A percentile compares a stretch with the other conserved stretches of the same genome.
Evolutionary conservation across 305 asterid species (phyloP).

Genomic region (Ilex paraguariensis): DNA sequence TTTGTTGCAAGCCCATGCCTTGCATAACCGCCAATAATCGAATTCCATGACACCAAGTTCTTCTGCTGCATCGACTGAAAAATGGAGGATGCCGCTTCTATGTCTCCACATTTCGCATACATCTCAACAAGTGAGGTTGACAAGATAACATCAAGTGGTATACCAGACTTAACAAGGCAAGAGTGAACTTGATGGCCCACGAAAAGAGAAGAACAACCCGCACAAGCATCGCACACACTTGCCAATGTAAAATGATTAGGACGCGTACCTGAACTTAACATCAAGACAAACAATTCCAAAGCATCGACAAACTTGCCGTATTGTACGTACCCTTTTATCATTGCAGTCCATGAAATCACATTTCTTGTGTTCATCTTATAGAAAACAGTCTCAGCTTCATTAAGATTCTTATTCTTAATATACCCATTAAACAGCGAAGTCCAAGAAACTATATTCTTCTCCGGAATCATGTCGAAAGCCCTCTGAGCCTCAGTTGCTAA

Average conservation of each 20-base stretch:
- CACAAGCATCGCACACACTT: conserved; percentile 61
- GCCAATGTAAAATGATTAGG: conserved; percentile 81
- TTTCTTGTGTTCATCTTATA: conserved; percentile 42
- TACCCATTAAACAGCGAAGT: conserved; percentile 72
- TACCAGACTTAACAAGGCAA: conserved; percentile 50
- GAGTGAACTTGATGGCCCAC: conserved; percentile 63
- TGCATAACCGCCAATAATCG: conserved; percentile 71
- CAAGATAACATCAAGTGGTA: conserved; percentile 56
- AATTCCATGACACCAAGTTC: conserved; percentile 81
- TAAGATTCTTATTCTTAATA: conserved; percentile 46
- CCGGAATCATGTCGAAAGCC: conserved; percentile 53
- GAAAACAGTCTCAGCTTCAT: conserved; percentile 46
- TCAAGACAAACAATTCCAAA: conserved; percentile 43
- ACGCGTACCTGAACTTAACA: conserved; percentile 46
- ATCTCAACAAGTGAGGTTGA: conserved; percentile 72
- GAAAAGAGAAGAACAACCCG: conserved; percentile 61
- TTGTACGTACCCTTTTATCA: conserved; percentile 69
- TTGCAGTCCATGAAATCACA: conserved; percentile 79
- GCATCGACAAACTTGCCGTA: conserved; percentile 44
- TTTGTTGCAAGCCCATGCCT: conserved; percentile 60
- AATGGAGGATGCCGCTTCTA: conserved; percentile 45
- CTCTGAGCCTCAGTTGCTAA: conserved; percentile 42
- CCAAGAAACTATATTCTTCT: conserved; percentile 59
- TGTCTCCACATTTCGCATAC: conserved; percentile 84
- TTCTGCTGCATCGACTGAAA: conserved; percentile 45